A percentile compares a stretch with the other conserved stretches of the same genome.
phyloP scores from a whole-genome alignment of 2,329 filamentous ascomycete species.

The Aureobasidium sp. region DNA sequence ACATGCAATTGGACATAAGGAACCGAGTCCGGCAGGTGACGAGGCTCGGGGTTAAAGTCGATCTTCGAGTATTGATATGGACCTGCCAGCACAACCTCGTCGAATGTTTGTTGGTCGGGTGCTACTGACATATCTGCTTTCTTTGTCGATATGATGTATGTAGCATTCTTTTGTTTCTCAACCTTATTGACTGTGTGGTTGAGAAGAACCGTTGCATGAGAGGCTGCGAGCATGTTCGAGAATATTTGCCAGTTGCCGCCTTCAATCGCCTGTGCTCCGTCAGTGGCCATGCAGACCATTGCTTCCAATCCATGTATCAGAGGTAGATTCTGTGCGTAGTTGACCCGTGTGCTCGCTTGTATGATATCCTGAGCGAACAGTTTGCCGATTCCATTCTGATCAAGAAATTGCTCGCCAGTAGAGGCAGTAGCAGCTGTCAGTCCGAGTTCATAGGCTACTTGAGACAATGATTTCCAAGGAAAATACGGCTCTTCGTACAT shows the following conservation, averaged over 20 bases:
- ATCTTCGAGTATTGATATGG: slow-evolving; percentile 79
- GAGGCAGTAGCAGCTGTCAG: slow-evolving; percentile 59
- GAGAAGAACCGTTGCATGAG: slow-evolving; percentile 54
- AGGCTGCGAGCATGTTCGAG: slow-evolving; percentile 64
- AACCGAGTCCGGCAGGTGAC: slow-evolving; percentile 62
- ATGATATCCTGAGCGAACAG: slow-evolving; percentile 73
- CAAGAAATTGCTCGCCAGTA: slow-evolving; percentile 68
- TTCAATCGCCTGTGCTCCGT: slow-evolving; percentile 69
- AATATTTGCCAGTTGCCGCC: slow-evolving; percentile 97
- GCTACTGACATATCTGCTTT: background rate
- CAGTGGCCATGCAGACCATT: slow-evolving; percentile 86
- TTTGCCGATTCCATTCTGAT: slow-evolving; percentile 57
- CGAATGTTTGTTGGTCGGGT: slow-evolving; percentile 44
- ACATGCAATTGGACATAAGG: slow-evolving; percentile 84
- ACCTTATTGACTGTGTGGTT: slow-evolving; percentile 57
- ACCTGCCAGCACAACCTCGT: slow-evolving; percentile 74
- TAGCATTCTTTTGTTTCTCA: background rate
- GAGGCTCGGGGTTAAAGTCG: slow-evolving; percentile 37
- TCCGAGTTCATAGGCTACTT: slow-evolving; percentile 60
- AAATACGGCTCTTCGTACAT: slow-evolving; percentile 79
- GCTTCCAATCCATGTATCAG: slow-evolving; percentile 82
- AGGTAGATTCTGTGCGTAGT: slow-evolving; percentile 86
- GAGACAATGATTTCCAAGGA: slow-evolving; percentile 71
- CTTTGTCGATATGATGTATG: slow-evolving; percentile 13
- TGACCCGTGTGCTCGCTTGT: slow-evolving; percentile 85